A percentile compares a stretch with the other conserved stretches of the same genome.
Conservation (phyloP, 2,329 filamentous ascomycete genomes). For the Davidsoniella eucalypti region DNA sequence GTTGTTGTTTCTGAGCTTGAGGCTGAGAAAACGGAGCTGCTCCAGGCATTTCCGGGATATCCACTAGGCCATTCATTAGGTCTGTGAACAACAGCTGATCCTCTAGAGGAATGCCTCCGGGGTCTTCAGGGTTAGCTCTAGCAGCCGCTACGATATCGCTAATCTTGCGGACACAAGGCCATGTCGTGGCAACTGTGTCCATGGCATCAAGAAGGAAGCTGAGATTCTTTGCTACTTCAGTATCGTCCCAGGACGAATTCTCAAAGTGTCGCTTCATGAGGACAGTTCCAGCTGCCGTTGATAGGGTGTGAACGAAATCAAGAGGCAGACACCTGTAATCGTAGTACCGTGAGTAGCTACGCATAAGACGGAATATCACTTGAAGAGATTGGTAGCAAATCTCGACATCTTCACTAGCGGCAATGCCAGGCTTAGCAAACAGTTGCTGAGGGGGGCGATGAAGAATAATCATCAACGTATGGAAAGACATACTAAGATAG, state of each 20-base stretch:
- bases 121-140: conserved; percentile 4
- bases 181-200: conserved; percentile 33
- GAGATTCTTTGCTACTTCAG: conserved; percentile 32
- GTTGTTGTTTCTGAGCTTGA: too few relatives aligned
- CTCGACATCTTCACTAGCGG: conserved; percentile 28
- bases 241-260: conserved; percentile 24
- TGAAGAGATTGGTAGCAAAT: conserved; percentile 33
- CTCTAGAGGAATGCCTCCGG: not conserved
- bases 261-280: conserved; percentile 30
- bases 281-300: conserved; percentile 28
- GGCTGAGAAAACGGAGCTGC: too few relatives aligned
- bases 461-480: conserved; percentile 35
- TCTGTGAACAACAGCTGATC: conserved; percentile 1
- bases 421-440: conserved; percentile 24
- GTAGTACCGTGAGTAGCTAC: conserved; percentile 28
- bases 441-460: conserved; percentile 30
- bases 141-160: conserved; percentile 19
- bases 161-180: conserved; percentile 29
- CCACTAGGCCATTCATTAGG: not conserved
- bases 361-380: conserved; percentile 28
- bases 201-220: conserved; percentile 33
- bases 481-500: conserved; percentile 26
- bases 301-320: conserved; percentile 32
- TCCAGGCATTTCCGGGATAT: not conserved
- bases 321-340: conserved; percentile 27